Evolutionary conservation across 257 asterid genomes (phyloP).

Genomic region (Nyctanthes arbortristis): DNA sequence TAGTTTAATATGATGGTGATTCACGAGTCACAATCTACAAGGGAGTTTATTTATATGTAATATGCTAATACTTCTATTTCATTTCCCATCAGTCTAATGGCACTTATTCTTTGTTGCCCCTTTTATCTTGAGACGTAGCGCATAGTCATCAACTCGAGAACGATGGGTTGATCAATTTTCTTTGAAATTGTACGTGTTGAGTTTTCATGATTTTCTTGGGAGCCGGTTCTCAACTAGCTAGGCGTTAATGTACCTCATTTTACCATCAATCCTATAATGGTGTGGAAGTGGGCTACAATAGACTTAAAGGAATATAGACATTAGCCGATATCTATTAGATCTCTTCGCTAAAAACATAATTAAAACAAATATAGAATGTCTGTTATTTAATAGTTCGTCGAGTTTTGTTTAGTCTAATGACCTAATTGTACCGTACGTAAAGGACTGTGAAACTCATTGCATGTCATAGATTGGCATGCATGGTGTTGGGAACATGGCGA

Average conservation of each 20-base stretch:
- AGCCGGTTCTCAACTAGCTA: background rate
- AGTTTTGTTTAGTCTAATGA: background rate
- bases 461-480: background rate
- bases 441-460: background rate
- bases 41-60: no score
- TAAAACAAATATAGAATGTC: background rate
- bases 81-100: no score
- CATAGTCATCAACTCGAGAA: no score
- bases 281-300: background rate
- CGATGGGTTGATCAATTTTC: no score
- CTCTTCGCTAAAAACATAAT: background rate
- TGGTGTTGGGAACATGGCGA: constrained; percentile 6
- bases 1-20: no score
- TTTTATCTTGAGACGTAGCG: no score
- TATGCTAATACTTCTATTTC: no score
- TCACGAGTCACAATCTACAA: no score
- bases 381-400: background rate
- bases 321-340: background rate
- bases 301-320: background rate
- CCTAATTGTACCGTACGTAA: background rate
- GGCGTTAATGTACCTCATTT: background rate
- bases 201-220: background rate
- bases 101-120: no score
- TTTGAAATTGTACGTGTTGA: background rate
- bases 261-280: background rate